These are phyloP conservation scores for Vachellia pachyceras DNA, from an alignment of 306 rosid species.

Conservation along the genomic window DNA sequence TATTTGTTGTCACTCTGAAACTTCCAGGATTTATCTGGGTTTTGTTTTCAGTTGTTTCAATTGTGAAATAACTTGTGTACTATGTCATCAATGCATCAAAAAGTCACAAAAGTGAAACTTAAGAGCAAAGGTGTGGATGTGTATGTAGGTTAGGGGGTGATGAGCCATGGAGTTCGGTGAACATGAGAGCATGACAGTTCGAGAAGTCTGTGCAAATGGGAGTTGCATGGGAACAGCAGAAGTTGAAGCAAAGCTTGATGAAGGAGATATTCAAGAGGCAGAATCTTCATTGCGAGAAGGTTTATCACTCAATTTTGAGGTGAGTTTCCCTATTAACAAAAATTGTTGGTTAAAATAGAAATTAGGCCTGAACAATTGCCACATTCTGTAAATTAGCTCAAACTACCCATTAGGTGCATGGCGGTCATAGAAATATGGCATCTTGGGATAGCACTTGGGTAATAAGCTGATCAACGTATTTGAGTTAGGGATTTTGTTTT, in stretches of 20 bases:
- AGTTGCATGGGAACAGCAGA: conserved; percentile 54
- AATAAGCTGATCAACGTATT: conserved; percentile 7
- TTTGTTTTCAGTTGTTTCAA: conserved; percentile 26
- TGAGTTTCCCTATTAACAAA: conserved; percentile 11
- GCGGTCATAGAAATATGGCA: conserved; percentile 12
- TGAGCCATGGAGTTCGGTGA: conserved; percentile 57
- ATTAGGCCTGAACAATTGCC: background rate
- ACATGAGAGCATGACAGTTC: conserved; percentile 39
- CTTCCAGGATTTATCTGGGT: background rate
- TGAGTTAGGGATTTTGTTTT: too few relatives aligned
- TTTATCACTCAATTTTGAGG: conserved; percentile 76
- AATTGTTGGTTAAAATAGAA: background rate
- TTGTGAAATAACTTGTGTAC: conserved; percentile 10
- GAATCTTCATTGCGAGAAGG: conserved; percentile 77
- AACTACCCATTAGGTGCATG: background rate
- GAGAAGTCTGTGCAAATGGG: conserved; percentile 64
- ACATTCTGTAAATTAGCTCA: conserved; percentile 9
- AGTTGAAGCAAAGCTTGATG: conserved; percentile 72
- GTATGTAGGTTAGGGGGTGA: conserved; percentile 30
- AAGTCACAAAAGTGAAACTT: conserved; percentile 43
- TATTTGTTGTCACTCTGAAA: conserved; percentile 12
- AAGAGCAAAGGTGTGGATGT: conserved; percentile 32
- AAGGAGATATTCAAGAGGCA: conserved; percentile 82
- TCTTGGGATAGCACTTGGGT: conserved; percentile 1
- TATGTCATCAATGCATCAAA: too few relatives aligned